These are phyloP conservation scores for Saccharomycopsis amapae DNA, from an alignment of 805 yeast species.

Conservation along the genomic window DNA sequence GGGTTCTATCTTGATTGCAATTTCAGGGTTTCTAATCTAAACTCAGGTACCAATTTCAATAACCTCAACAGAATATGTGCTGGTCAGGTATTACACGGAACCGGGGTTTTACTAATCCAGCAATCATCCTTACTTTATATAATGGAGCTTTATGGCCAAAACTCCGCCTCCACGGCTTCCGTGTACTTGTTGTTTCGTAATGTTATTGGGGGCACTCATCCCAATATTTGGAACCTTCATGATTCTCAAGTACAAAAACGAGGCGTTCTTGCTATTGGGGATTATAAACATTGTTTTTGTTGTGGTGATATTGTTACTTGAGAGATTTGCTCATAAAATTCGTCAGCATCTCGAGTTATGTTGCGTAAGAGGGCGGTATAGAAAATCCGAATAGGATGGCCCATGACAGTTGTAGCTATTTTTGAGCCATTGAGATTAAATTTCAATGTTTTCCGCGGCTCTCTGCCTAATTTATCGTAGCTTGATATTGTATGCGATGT, in stretches of 20 bases:
- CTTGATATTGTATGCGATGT: too few species aligned
- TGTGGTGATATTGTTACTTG: not conserved
- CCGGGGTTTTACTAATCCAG: conserved; percentile 14
- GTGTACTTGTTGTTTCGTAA: conserved; percentile 7
- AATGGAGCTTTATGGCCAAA: conserved; percentile 15
- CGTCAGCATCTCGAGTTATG: conserved; percentile 8
- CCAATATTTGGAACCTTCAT: conserved; percentile 11
- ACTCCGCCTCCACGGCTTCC: conserved; percentile 16
- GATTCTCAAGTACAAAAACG: conserved; percentile 2
- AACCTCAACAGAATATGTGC: not conserved
- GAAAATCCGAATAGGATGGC: too few species aligned
- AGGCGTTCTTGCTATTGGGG: conserved; percentile 15
- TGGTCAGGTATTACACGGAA: conserved; percentile 15
- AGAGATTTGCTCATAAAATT: not conserved
- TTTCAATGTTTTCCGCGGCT: too few species aligned
- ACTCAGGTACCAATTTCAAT: conserved; percentile 1
- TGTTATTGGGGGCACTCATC: conserved; percentile 11
- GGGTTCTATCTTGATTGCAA: conserved; percentile 8
- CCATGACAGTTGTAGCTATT: too few species aligned
- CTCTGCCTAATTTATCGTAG: too few species aligned
- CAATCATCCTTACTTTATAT: conserved; percentile 15
- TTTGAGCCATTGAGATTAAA: too few species aligned
- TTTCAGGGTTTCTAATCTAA: conserved; percentile 7
- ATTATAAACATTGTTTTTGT: conserved; percentile 3
- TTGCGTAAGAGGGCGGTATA: conserved; percentile 6